phyloP scores from a whole-genome alignment of 2,329 filamentous ascomycete species.

The Fusarium begoniae region DNA sequence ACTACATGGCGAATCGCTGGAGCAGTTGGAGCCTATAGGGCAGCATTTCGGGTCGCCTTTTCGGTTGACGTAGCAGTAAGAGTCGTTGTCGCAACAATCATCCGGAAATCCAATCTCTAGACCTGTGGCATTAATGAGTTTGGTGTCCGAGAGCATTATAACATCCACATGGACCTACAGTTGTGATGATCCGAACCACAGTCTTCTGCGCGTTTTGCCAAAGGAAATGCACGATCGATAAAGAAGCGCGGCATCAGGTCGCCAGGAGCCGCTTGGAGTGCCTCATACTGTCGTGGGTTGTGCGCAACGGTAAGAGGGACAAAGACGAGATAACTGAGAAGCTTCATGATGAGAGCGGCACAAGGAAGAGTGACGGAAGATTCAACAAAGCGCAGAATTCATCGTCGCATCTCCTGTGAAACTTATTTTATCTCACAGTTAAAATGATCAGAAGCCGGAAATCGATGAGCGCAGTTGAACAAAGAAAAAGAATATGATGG shows the following conservation, averaged over 20 bases:
- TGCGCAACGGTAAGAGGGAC: slow-evolving; percentile 25
- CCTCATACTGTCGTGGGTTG: slow-evolving; percentile 31
- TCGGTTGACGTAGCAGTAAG: slow-evolving; percentile 57
- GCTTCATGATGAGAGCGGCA: slow-evolving; percentile 31
- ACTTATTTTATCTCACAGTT: neutral
- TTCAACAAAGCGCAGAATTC: neutral
- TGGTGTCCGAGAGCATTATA: neutral
- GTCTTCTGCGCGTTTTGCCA: slow-evolving; percentile 41
- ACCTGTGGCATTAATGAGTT: slow-evolving; percentile 44
- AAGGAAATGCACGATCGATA: slow-evolving; percentile 42
- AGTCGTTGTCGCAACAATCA: slow-evolving; percentile 54
- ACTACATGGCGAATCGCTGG: slow-evolving; percentile 48
- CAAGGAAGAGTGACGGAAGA: neutral
- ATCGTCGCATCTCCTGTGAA: slow-evolving; percentile 15
- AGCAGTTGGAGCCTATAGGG: slow-evolving; percentile 53
- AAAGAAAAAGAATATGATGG: slow-evolving; percentile 23
- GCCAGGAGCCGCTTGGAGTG: slow-evolving; percentile 32
- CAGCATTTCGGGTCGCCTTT: slow-evolving; percentile 52
- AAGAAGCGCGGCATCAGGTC: slow-evolving; percentile 46
- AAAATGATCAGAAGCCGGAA: neutral
- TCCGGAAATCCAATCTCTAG: slow-evolving; percentile 52
- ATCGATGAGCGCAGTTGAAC: neutral
- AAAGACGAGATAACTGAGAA: slow-evolving; percentile 15
- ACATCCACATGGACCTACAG: slow-evolving; percentile 40
- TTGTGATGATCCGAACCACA: slow-evolving; percentile 45